Evolutionary conservation across 345 rosid genomes (phyloP), one percentile per base, ranked within the genome.

Genomic region (Hibiscus trionum): DNA sequence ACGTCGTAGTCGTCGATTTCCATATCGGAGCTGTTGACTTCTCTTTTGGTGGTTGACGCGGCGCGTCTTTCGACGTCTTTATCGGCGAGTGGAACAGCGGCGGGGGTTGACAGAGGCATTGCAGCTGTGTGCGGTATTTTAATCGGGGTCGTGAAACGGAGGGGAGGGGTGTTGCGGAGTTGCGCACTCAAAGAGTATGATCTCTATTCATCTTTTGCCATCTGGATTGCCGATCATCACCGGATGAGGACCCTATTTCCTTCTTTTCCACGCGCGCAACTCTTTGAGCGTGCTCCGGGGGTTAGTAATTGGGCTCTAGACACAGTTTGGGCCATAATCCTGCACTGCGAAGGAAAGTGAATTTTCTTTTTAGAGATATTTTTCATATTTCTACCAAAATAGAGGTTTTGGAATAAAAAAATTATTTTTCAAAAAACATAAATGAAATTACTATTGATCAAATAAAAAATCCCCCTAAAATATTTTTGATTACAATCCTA

Each of bases 1-100:
- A 24, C 56, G 6, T 58, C 33, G 5, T 56, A 14, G 31, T 57
- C 61, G 33, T 66, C 70, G 42, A 67, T 15, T 27, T 67, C 71
- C 71, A 67, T 67, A 27, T 47, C 71, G 42, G 71, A 67, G 42
- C 70, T 66, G 70, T 66, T 15, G 57, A 14, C 6, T 47, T 66
- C 70, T 47, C 21, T 12, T 37, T 26, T 5, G 21, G 70, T 15
- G 57, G 35, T 3, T 0, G 37, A 47, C 3, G 57, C 35, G 39
- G 57, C 21, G 14, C 24, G 21, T 15, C 39, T 49, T 67, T 67
- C 42, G 50, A 15, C 42, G 24, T 27, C 71, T 24, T 67, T 49
- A 31, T 7, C 26, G 37, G 71, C 24, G 42, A 14, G 26, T 67
- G 42, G 42, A 49, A 27, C 42, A 47, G 42, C 4, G 24, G 71